Percentiles rank a stretch among this genome's conserved stretches.
phyloP scores from a whole-genome alignment of 768 basidiomycete genomes.

The Multifurca ochricompacta region DNA sequence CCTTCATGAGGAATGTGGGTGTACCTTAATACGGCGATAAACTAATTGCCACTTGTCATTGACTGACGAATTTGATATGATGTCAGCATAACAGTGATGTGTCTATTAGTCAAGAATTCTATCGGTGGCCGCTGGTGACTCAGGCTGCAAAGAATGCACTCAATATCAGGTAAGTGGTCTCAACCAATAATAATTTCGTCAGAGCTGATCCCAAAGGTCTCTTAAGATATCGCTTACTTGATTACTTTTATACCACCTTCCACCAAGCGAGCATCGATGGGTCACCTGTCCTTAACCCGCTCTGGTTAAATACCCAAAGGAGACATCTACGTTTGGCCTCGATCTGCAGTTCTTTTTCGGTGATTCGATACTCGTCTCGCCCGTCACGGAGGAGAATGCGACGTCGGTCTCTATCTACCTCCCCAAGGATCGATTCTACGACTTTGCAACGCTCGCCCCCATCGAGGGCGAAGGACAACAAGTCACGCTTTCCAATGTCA shows the following conservation, averaged over 20 bases:
- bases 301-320: conserved; percentile 64
- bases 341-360: conserved; percentile 68
- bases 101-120: conserved; percentile 57
- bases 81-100: conserved; percentile 47
- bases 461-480: conserved; percentile 41
- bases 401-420: conserved; percentile 56
- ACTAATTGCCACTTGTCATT: too few species aligned
- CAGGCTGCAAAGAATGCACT: conserved; percentile 52
- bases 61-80: conserved; percentile 5
- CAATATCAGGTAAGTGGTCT: conserved; percentile 45
- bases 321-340: conserved; percentile 47
- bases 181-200: background rate
- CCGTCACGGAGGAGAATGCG: conserved; percentile 53
- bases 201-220: background rate
- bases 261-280: conserved; percentile 50
- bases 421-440: conserved; percentile 58
- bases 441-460: conserved; percentile 44
- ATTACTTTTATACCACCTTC: conserved; percentile 68
- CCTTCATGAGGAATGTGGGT: conserved; percentile 70
- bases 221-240: conserved; percentile 55
- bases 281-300: conserved; percentile 55
- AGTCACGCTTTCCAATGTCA: conserved; percentile 39
- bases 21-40: background rate
- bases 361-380: conserved; percentile 57
- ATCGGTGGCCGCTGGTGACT: conserved; percentile 50